These are phyloP conservation scores for Rhamnella rubrinervis DNA, from an alignment of 331 rosid species.

Conservation along the genomic window DNA sequence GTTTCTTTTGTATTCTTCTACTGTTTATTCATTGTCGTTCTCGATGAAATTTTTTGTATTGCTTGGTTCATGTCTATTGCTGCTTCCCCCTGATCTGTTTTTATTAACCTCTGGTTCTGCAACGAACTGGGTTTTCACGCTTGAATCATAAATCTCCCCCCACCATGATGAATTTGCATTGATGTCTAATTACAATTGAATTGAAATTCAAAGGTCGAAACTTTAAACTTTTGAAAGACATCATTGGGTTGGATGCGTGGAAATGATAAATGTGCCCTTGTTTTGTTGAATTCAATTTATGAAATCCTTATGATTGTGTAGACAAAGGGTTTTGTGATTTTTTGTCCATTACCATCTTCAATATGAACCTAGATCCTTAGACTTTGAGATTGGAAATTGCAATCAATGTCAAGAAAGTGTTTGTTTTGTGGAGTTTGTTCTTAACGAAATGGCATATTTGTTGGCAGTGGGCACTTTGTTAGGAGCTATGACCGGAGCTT, in stretches of 20 bases:
- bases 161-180: constrained; percentile 2
- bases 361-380: constrained; percentile 14
- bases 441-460: constrained; percentile 22
- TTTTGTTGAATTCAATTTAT: constrained; percentile 20
- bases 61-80: not conserved
- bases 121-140: constrained; percentile 10
- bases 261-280: constrained; percentile 24
- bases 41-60: not conserved
- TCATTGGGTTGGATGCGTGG: constrained; percentile 1
- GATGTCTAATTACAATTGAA: not conserved
- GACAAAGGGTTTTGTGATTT: not conserved
- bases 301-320: not conserved
- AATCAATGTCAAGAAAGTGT: not conserved
- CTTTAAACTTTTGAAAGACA: constrained; percentile 2
- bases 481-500: constrained; percentile 98
- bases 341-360: constrained; percentile 10
- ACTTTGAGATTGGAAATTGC: not conserved
- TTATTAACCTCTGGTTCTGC: constrained; percentile 12
- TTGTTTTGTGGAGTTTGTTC: not conserved
- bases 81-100: constrained; percentile 25
- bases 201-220: not conserved
- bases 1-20: not conserved
- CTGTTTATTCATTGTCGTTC: constrained; percentile 1
- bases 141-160: constrained; percentile 2
- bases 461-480: constrained; percentile 90